These are phyloP conservation scores for Coccomyxa sp. DNA, from an alignment of 139 green algal species.

Conservation along the genomic window DNA sequence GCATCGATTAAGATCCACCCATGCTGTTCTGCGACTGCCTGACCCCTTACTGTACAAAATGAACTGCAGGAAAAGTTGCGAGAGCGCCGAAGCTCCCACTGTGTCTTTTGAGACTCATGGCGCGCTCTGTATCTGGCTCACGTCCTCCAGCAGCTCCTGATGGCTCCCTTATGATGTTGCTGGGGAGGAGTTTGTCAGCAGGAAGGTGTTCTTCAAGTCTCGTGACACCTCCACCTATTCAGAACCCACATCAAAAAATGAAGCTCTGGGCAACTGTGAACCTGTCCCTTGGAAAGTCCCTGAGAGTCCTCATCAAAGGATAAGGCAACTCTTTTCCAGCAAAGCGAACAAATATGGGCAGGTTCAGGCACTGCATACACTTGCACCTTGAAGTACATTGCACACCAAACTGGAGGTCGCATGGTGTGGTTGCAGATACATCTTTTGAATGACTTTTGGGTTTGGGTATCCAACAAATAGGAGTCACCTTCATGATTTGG, in stretches of 20 bases:
- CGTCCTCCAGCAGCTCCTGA: not conserved
- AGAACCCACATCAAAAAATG: not conserved
- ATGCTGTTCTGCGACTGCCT: too few species aligned
- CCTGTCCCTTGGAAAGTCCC: not conserved
- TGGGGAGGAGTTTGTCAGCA: not conserved
- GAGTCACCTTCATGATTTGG: constrained; percentile 15
- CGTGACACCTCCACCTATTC: constrained; percentile 1
- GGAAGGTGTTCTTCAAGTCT: not conserved
- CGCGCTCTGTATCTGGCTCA: not conserved
- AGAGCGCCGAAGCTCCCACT: too few species aligned
- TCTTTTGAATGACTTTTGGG: too few species aligned
- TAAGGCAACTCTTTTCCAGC: not conserved
- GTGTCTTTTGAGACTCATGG: too few species aligned
- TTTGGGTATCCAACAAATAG: too few species aligned
- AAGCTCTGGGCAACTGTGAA: not conserved
- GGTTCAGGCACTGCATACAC: not conserved
- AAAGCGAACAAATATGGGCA: too few species aligned
- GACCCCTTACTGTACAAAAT: too few species aligned
- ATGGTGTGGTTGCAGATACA: not conserved
- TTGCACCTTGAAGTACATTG: not conserved
- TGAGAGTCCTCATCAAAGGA: not conserved
- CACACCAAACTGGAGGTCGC: not conserved
- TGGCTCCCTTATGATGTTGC: not conserved
- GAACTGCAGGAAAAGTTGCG: too few species aligned
- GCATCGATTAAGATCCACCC: too few species aligned